phyloP scores from a whole-genome alignment of 2,329 filamentous ascomycete genomes.

The Trichophyton benhamiae region DNA sequence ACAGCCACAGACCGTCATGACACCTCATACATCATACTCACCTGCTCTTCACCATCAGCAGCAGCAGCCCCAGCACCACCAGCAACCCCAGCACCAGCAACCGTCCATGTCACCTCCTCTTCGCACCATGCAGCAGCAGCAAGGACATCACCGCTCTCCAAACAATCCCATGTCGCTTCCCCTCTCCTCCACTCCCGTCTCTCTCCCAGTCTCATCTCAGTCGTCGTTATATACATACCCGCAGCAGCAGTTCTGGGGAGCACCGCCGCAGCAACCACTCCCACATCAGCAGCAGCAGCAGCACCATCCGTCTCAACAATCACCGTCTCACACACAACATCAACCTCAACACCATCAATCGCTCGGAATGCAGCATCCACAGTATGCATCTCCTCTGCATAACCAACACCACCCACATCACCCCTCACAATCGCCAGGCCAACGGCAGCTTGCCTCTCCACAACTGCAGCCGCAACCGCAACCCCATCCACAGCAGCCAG shows the following conservation, averaged over 20 bases:
- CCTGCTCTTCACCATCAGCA: conserved; percentile 46
- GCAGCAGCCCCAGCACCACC: neutral
- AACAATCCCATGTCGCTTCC: conserved; percentile 51
- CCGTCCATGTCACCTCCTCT: conserved; percentile 60
- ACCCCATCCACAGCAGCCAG: conserved; percentile 23
- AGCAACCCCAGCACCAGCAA: conserved; percentile 36
- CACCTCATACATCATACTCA: conserved; percentile 51
- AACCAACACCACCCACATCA: conserved; percentile 26
- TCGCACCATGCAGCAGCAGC: conserved; percentile 52
- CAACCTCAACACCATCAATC: conserved; percentile 25
- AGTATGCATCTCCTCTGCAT: conserved; percentile 28
- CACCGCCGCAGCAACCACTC: neutral
- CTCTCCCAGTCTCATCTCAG: conserved; percentile 18
- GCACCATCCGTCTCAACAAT: conserved; percentile 44
- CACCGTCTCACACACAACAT: conserved; percentile 38
- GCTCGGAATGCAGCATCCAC: conserved; percentile 27
- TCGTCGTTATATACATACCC: conserved; percentile 40
- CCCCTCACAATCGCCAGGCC: conserved; percentile 33
- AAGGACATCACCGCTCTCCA: conserved; percentile 51
- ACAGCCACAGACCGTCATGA: conserved; percentile 32
- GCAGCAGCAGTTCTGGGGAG: conserved; percentile 49
- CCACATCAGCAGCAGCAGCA: conserved; percentile 25
- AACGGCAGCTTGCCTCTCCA: conserved; percentile 23
- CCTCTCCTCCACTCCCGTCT: conserved; percentile 39
- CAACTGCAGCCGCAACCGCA: conserved; percentile 24